Percentiles rank a stretch among this genome's conserved stretches.
These are phyloP conservation scores for Phytophthora kernoviae DNA, from an alignment of 352 stramenopile genomes.

Conservation along the genomic window DNA sequence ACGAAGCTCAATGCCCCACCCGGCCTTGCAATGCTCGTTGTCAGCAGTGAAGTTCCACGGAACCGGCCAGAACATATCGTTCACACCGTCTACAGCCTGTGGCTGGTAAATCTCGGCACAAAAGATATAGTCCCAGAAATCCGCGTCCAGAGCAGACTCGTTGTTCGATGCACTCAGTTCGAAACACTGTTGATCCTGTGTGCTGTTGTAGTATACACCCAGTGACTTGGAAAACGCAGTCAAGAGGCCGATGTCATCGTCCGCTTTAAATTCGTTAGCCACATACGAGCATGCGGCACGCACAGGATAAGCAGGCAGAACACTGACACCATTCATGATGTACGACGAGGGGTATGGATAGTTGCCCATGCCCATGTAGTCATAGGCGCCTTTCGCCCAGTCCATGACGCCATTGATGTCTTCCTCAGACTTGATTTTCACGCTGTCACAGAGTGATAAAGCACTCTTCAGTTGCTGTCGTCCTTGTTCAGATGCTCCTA, in stretches of 20 bases:
- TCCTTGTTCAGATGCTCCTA: constrained; percentile 53
- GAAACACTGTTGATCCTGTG: constrained; percentile 58
- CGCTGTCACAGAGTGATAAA: constrained; percentile 60
- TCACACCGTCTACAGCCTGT: constrained; percentile 57
- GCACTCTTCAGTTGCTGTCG: constrained; percentile 41
- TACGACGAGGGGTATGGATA: constrained; percentile 97
- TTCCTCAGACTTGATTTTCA: constrained; percentile 42
- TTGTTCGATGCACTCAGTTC: constrained; percentile 53
- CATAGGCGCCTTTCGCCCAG: constrained; percentile 82
- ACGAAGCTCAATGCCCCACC: constrained; percentile 71
- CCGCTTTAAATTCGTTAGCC: constrained; percentile 38
- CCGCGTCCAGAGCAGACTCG: constrained; percentile 50
- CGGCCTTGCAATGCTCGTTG: constrained; percentile 58
- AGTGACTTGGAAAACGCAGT: constrained; percentile 55
- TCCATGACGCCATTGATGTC: constrained; percentile 66
- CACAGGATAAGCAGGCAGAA: constrained; percentile 91
- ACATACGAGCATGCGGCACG: constrained; percentile 85
- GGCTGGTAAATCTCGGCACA: constrained; percentile 84
- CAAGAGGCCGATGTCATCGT: constrained; percentile 44
- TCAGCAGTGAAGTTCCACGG: constrained; percentile 70
- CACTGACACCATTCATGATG: constrained; percentile 87
- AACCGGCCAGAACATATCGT: constrained; percentile 89
- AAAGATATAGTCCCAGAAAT: constrained; percentile 85
- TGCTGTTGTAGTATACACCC: constrained; percentile 85
- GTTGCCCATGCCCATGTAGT: constrained; percentile 95